Base-by-base conservation (phyloP, 2,329 filamentous ascomycete genomes). In the Alternaria novae-zelandiae region DNA sequence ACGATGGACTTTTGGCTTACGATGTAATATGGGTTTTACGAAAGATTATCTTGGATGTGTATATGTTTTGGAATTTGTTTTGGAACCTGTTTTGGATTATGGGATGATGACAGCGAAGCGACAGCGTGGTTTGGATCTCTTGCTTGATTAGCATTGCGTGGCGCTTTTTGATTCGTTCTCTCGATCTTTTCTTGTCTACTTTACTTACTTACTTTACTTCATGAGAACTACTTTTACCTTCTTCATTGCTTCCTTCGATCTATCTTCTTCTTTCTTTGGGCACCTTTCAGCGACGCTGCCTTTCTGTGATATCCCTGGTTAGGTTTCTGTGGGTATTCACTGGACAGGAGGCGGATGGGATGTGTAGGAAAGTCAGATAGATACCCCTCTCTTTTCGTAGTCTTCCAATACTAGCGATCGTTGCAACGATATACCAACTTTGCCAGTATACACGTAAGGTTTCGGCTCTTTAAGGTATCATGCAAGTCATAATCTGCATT, bases 331-430 rank as follows among this genome's bases (percentile, higher is more conserved):
- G 32, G 32, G 15, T 36, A 36, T 36, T 36, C 15, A 36, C 32
- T 36, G 32, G 32, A 36, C 15, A n/a, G 32, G 32, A 36, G 30
- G 30, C 25, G 43, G 54, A 36, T 28, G 54, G 30, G 20, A 57
- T 41, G 36, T 50, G 44, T 41, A n/a, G 25, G 41, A 54, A 55
- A 13, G 21, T 51, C 43, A 58, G 63, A 68, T 66, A 66, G 64
- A 66, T 68, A 68, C 66, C 64, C 49, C 36, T 51, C 51, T 49
- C 45, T 32, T 32, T 41, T 41, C 17, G 36, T 49, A 45, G 15
- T 54, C 45, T 15, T 58, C 17, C 36, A 41, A 59, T 54, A 21
- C 44, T 30, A 53, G 21, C 23, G 17, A 32, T 13, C 30, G n/a
- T 55, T 56, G 50, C 51, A 56, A n/a, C 12, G 10, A 17, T 13